Evolutionary conservation across 2,329 filamentous ascomycete species (phyloP).

Genomic region (Nannizziopsis barbatae): DNA sequence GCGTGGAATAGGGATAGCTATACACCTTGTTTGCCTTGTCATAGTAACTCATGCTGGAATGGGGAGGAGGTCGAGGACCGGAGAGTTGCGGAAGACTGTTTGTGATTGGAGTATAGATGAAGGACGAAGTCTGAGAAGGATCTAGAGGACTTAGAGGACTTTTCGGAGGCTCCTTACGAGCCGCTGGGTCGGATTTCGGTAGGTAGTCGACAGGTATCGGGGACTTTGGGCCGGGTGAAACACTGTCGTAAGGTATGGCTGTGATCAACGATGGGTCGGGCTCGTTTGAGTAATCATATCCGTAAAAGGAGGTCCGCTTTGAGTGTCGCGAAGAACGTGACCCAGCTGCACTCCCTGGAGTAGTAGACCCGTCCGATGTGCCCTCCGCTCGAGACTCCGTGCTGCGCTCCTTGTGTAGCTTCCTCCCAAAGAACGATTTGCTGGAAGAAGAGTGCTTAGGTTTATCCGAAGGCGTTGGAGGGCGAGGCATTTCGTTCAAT

Average conservation of each 20-base stretch:
- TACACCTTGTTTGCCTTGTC: conserved; percentile 61
- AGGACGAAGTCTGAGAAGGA: conserved; percentile 79
- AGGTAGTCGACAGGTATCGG: conserved; percentile 64
- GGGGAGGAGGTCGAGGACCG: conserved; percentile 50
- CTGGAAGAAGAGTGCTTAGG: conserved; percentile 69
- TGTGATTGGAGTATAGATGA: conserved; percentile 46
- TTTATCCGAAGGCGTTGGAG: conserved; percentile 61
- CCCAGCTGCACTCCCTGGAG: conserved; percentile 49
- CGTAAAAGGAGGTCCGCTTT: conserved; percentile 59
- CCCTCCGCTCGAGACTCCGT: conserved; percentile 42
- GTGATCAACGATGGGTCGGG: conserved; percentile 66
- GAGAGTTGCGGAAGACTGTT: conserved; percentile 47
- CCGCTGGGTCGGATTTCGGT: conserved; percentile 50
- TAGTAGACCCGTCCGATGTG: conserved; percentile 43
- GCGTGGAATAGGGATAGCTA: conserved; percentile 48
- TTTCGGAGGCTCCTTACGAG: conserved; percentile 64
- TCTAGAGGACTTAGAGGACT: conserved; percentile 54
- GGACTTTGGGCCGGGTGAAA: conserved; percentile 53
- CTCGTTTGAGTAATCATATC: conserved; percentile 57
- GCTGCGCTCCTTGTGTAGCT: conserved; percentile 61
- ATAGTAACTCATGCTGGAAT: conserved; percentile 44
- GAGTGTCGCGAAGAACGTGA: conserved; percentile 64
- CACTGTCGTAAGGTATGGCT: conserved; percentile 73
- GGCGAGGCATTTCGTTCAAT: conserved; percentile 36
- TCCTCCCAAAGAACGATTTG: conserved; percentile 79